phyloP scores from a whole-genome alignment of 805 yeast species.

The Lipomyces mesembrius region DNA sequence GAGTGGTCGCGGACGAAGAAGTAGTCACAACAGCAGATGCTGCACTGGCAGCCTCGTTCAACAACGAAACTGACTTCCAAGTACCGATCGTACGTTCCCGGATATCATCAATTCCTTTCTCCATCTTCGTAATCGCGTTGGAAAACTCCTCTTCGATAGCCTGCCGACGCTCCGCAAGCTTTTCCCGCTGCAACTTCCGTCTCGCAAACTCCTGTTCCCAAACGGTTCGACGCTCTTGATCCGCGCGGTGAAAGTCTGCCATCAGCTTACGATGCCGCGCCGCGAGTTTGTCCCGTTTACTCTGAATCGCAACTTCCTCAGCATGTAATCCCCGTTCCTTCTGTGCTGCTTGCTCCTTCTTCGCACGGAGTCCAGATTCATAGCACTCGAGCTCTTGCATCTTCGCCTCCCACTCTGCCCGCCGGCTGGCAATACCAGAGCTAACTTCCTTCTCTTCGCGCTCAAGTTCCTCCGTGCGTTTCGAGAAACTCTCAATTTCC shows the following conservation, averaged over 20 bases:
- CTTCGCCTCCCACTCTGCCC: constrained; percentile 35
- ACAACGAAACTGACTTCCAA: constrained; percentile 28
- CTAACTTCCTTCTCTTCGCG: constrained; percentile 17
- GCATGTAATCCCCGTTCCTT: constrained; percentile 32
- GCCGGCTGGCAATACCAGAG: constrained; percentile 16
- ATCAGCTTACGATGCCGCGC: constrained; percentile 39
- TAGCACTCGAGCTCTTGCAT: constrained; percentile 26
- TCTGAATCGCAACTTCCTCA: constrained; percentile 39
- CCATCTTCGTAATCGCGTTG: constrained; percentile 45
- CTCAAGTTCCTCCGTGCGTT: constrained; percentile 22
- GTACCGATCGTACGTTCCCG: constrained; percentile 34
- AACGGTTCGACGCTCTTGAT: constrained; percentile 39
- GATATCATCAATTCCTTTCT: constrained; percentile 42
- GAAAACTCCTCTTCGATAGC: constrained; percentile 45
- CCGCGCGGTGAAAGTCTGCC: constrained; percentile 41
- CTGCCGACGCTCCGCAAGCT: constrained; percentile 42
- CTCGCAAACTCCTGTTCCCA: constrained; percentile 40
- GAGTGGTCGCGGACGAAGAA: background rate
- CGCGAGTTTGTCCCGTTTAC: constrained; percentile 41
- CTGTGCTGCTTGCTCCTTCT: constrained; percentile 29
- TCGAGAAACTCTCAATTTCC: constrained; percentile 34
- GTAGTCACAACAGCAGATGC: background rate
- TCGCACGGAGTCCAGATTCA: constrained; percentile 28
- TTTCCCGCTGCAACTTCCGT: constrained; percentile 39
- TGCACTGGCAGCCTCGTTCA: constrained; percentile 10